A percentile compares a stretch with the other conserved stretches of the same genome.
Conservation (phyloP, 1,284 basidiomycete genomes). For the Termitomyces sp. region DNA sequence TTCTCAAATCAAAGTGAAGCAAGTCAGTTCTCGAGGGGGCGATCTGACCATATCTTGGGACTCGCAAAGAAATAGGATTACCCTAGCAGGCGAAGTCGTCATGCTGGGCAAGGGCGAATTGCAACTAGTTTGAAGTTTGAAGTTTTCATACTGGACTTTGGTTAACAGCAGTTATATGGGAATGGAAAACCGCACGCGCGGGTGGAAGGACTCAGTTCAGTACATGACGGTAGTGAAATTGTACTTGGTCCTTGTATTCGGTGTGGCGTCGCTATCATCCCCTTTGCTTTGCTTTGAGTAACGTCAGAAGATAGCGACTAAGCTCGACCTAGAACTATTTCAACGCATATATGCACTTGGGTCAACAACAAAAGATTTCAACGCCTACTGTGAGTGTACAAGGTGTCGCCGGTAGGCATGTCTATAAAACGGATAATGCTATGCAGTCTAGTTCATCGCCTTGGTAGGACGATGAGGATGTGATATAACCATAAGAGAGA, state of each 20-base stretch:
- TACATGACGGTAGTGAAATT: too few species aligned
- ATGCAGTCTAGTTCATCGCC: background rate
- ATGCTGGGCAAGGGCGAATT: constrained; percentile 34
- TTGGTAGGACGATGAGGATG: background rate
- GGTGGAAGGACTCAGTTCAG: too few species aligned
- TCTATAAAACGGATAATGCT: background rate
- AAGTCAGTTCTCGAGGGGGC: constrained; percentile 51
- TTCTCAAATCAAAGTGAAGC: constrained; percentile 36
- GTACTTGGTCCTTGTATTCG: too few species aligned
- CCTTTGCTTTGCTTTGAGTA: too few species aligned
- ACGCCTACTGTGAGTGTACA: background rate
- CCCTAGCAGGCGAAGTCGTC: constrained; percentile 34
- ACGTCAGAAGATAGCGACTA: too few species aligned
- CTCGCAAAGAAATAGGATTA: constrained; percentile 29
- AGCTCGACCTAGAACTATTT: too few species aligned
- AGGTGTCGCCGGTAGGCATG: background rate
- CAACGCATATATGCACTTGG: too few species aligned
- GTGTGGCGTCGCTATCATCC: too few species aligned
- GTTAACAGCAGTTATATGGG: background rate
- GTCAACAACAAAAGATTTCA: too few species aligned
- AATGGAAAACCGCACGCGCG: background rate
- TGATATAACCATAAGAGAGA: background rate
- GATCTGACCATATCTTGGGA: constrained; percentile 39
- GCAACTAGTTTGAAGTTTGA: constrained; percentile 15
- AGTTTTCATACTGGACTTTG: too few species aligned